Base-by-base conservation (phyloP, 352 stramenopile genomes). In the Pythium sp. region DNA sequence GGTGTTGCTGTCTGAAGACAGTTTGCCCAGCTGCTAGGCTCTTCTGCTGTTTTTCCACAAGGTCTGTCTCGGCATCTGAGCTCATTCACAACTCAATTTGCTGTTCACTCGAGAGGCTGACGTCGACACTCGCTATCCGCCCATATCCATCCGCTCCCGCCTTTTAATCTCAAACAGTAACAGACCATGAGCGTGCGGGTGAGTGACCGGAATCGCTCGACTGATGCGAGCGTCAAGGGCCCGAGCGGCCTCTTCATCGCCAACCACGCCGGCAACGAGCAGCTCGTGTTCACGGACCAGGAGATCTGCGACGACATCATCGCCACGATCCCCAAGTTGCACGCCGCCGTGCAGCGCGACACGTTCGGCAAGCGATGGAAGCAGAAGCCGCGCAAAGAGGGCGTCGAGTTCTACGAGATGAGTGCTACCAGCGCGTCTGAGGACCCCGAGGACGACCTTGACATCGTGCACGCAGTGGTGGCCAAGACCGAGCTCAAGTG, bases 231-330 rank as follows among this genome's bases (percentile, higher is more conserved):
- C 36, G 36, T 1, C 67, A 72, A 54, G 3, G 54, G 53, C 9
- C 62, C 62, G 3, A 49, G 55, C 28, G 65, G 68, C 12, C 55
- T 62, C 55, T 38, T 65, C 60, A 28, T 66, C 34, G 30, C 26
- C 22, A 46, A 15, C 22, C 12, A 64, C 20, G 28, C 24, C 6
- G 38, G 71, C 30, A 41, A 62, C 15, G 69, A 81, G 53, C 77
- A 55, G 11, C 55, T 83, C 28, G 72, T 83, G 61, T 77, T 90
- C 66, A 72, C 79, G 55, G 75, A 84, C 59, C 74, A 89, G 46
- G 69, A 89, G 67, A 78, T 90, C 70, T 81, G 74, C 55, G 77
- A 84, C 65, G 80, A 90, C 60, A 72, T 89, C 43, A 67, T 90
- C n/a, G 73, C 74, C 2, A 87, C 82, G 47, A 80, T 90, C 60